phyloP scores from a whole-genome alignment of 208 protist genomes.

The Crithidia acanthocephali region DNA sequence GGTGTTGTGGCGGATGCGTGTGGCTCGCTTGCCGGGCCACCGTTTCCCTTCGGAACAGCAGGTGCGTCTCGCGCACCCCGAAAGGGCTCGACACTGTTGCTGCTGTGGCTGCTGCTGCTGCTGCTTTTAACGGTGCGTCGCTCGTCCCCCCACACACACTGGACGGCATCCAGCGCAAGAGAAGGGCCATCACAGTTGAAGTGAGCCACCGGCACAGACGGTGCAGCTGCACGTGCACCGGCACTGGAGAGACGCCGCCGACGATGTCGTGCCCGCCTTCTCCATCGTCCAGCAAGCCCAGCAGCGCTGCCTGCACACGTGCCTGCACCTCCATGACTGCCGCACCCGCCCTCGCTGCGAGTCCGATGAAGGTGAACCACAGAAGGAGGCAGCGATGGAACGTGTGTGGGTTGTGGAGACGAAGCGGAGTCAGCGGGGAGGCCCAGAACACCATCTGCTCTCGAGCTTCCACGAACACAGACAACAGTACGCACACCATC shows the following conservation, averaged over 20 bases:
- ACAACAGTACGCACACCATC: background rate
- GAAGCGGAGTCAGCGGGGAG: background rate
- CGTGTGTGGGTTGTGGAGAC: background rate
- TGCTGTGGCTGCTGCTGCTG: background rate
- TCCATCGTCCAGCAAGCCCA: background rate
- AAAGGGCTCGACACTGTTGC: background rate
- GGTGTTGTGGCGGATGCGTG: background rate
- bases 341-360: background rate
- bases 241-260: no score
- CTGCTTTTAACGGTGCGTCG: no score
- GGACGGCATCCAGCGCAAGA: conserved; percentile 4
- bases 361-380: conserved; percentile 13
- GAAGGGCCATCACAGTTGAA: background rate
- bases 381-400: background rate
- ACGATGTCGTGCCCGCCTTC: no score
- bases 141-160: background rate
- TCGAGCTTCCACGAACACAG: background rate
- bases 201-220: conserved; percentile 8
- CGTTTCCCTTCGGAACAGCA: background rate
- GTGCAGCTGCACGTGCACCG: background rate
- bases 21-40: background rate
- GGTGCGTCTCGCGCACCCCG: background rate
- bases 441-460: conserved; percentile 1
- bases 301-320: background rate
- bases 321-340: background rate